These are phyloP conservation scores for Cordia subcordata DNA, from an alignment of 257 asterid genomes.

Conservation along the genomic window DNA sequence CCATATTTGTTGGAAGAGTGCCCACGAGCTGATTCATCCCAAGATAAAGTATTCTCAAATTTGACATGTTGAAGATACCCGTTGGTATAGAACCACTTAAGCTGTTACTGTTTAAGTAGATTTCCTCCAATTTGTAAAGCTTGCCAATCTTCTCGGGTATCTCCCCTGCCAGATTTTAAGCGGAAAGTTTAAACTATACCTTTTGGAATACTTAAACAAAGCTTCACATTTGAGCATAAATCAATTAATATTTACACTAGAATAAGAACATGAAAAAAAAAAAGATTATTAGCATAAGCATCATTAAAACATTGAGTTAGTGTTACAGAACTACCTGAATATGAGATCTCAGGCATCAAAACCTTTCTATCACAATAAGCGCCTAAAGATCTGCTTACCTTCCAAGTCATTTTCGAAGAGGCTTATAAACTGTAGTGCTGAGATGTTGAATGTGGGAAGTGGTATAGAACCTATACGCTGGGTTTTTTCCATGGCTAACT, in stretches of 20 bases:
- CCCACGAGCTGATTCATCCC: slow-evolving; percentile 5
- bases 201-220: too few species aligned
- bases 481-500: too few species aligned
- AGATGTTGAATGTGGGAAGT: slow-evolving; percentile 21
- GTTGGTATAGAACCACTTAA: slow-evolving; percentile 23
- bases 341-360: too few species aligned
- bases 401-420: neutral
- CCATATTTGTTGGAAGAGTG: slow-evolving; percentile 23
- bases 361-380: too few species aligned
- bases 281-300: too few species aligned
- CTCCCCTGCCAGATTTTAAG: slow-evolving; percentile 22
- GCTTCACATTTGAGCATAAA: too few species aligned
- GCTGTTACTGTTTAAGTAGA: slow-evolving; percentile 8
- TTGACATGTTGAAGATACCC: slow-evolving; percentile 14
- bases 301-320: too few species aligned
- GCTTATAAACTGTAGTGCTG: slow-evolving; percentile 8
- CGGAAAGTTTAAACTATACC: too few species aligned
- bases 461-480: slow-evolving; percentile 7
- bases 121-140: slow-evolving; percentile 17
- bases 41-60: neutral
- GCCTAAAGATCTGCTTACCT: neutral
- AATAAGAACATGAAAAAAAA: too few species aligned
- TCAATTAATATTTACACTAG: too few species aligned
- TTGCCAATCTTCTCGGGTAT: slow-evolving; percentile 29
- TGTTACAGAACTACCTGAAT: too few species aligned